Conservation (phyloP, 495 filamentous ascomycete genomes). For the Hypoxylon intermedium region DNA sequence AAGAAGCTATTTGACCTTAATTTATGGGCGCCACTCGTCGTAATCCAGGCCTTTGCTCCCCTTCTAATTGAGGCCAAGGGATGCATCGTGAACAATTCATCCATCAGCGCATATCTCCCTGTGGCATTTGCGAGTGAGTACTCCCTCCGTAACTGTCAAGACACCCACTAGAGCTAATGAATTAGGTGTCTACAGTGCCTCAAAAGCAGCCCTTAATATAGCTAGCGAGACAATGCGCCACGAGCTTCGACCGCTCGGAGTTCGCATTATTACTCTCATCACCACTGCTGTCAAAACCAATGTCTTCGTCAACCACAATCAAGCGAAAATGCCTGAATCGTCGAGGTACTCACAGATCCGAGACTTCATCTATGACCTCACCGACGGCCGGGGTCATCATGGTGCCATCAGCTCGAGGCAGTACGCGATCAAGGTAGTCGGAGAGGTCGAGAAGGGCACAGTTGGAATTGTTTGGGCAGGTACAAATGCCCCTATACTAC, state of each 20-base stretch:
- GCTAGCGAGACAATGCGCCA: conserved; percentile 33
- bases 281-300: not conserved
- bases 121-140: conserved; percentile 24
- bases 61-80: conserved; percentile 39
- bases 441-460: not conserved
- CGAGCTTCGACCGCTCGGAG: conserved; percentile 37
- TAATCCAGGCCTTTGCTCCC: conserved; percentile 45
- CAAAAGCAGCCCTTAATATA: conserved; percentile 38
- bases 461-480: not conserved
- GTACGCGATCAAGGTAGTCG: not conserved
- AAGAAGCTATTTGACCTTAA: conserved; percentile 49
- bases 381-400: not conserved
- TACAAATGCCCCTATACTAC: not conserved
- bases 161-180: too few species aligned
- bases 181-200: conserved; percentile 31
- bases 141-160: not conserved
- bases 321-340: not conserved
- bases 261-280: conserved; percentile 35
- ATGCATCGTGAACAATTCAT: conserved; percentile 1
- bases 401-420: not conserved
- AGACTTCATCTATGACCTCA: not conserved
- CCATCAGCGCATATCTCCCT: not conserved
- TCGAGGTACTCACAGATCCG: not conserved
- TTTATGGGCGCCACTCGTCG: conserved; percentile 39
- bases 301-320: not conserved